Base-by-base conservation (phyloP, 257 asterid species). In the Catharanthus roseus region DNA sequence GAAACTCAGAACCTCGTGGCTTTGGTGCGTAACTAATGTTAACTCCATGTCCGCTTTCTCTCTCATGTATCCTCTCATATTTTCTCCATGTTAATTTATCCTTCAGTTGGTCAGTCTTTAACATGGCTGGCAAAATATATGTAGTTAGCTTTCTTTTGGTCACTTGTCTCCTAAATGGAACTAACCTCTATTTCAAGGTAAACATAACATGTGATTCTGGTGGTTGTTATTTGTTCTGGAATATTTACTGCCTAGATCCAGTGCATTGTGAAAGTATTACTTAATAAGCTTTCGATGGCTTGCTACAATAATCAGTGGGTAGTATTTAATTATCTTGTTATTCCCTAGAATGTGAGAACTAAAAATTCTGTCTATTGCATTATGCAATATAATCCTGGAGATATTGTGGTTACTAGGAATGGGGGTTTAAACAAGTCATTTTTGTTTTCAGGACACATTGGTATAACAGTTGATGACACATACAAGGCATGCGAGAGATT, bases 1-100 rank as follows among this genome's bases (percentile, higher is more conserved):
- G 99, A 41, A 95, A 95, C 87, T 81, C 95, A 15, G 97, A 91
- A 10, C 98, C 99, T 78, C 88, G 86, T 67, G 99, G 97, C 63
- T 91, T 85, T 82, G 99, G 99, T 91, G 41, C 18, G 80, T 65
- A 36, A 34, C 21, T 69, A 31, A 16, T 21, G 33, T 29, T 67
- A 10, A 34, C 44, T 55, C 36, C 31, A 83, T 83, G 70, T 15
- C 65, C 65, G 53, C 67, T 72, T 58, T 45, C 61, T 64, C 39
- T 73, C 50, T 80, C 61, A 42, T 62, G 36, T 55, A 44, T 60
- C 33, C 61, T 21, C 36, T 64, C 63, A 24, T 45, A 61, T 75
- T 36, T 53, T 50, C 12, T 5, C 12, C 44, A 39, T 31, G 6
- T 28, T 56, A 19, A 6, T 55, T 68, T 69, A 12, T 56, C 29